phyloP scores from a whole-genome alignment of 2,329 filamentous ascomycete genomes.

The Colletotrichum sp. region DNA sequence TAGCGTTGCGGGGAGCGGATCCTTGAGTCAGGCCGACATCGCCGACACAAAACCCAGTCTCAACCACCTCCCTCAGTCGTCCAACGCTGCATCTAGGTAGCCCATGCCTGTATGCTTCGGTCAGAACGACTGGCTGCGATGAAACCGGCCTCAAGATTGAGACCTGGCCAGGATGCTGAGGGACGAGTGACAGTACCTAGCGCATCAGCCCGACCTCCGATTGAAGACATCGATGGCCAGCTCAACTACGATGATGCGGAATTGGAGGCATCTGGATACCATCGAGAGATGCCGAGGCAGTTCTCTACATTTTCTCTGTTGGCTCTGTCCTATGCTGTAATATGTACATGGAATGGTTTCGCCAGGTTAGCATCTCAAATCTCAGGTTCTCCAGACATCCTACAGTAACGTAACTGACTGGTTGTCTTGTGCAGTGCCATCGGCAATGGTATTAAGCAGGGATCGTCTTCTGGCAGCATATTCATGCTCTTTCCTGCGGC shows the following conservation, averaged over 20 bases:
- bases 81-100: not conserved
- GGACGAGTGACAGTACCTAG: not conserved
- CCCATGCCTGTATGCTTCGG: not conserved
- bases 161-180: not conserved
- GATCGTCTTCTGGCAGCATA: slow-evolving; percentile 28
- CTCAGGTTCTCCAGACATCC: not conserved
- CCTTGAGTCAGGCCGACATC: not conserved
- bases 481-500: slow-evolving; percentile 30
- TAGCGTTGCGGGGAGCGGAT: not conserved
- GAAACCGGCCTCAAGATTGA: not conserved
- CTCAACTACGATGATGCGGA: slow-evolving; percentile 29
- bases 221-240: not conserved
- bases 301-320: slow-evolving; percentile 31
- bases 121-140: not conserved
- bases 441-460: slow-evolving; percentile 30
- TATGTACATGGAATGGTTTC: slow-evolving; percentile 34
- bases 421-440: slow-evolving; percentile 7
- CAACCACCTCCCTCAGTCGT: not conserved
- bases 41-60: not conserved
- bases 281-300: slow-evolving; percentile 33
- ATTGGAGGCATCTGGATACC: slow-evolving; percentile 34
- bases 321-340: slow-evolving; percentile 33
- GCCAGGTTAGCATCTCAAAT: slow-evolving; percentile 23
- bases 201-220: not conserved
- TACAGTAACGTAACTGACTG: not conserved